Percentiles rank a stretch among this genome's conserved stretches.
Conservation (phyloP, 768 basidiomycete species). For the Phylloporus sp. region DNA sequence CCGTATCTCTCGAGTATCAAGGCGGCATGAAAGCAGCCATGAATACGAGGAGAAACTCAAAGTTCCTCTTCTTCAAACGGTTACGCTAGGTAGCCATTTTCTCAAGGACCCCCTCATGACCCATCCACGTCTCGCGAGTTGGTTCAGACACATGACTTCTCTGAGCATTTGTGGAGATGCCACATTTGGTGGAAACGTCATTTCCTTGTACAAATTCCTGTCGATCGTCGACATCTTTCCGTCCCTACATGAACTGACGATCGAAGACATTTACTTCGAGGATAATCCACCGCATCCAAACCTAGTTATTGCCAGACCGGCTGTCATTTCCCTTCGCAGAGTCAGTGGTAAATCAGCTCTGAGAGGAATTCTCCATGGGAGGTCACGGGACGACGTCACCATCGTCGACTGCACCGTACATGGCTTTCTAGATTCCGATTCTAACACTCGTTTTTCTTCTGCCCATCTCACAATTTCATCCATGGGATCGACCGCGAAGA, state of each 20-base stretch:
- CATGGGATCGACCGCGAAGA: not conserved
- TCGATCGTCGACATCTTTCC: conserved; percentile 1
- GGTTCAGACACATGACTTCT: conserved; percentile 5
- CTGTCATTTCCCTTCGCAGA: not conserved
- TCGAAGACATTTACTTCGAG: conserved; percentile 7
- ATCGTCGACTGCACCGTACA: conserved; percentile 2
- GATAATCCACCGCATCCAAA: not conserved
- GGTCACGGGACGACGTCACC: not conserved
- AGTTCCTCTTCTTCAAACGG: not conserved
- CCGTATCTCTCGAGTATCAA: not conserved
- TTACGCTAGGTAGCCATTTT: conserved; percentile 2
- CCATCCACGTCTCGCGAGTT: conserved; percentile 2
- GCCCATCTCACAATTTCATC: conserved; percentile 3
- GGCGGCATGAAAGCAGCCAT: not conserved
- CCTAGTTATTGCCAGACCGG: not conserved
- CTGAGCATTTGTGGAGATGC: conserved; percentile 2
- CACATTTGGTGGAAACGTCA: not conserved
- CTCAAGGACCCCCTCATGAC: conserved; percentile 4
- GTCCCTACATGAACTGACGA: conserved; percentile 1
- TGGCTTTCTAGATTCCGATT: not conserved
- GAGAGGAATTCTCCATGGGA: not conserved
- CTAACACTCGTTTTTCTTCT: not conserved
- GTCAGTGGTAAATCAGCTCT: conserved; percentile 1
- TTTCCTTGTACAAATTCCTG: conserved; percentile 6
- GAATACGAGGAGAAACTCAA: conserved; percentile 6